Evolutionary conservation across 1,139 yeast genomes (phyloP), one percentile per base, ranked within the genome.

Genomic region (Ogataea hybrid): DNA sequence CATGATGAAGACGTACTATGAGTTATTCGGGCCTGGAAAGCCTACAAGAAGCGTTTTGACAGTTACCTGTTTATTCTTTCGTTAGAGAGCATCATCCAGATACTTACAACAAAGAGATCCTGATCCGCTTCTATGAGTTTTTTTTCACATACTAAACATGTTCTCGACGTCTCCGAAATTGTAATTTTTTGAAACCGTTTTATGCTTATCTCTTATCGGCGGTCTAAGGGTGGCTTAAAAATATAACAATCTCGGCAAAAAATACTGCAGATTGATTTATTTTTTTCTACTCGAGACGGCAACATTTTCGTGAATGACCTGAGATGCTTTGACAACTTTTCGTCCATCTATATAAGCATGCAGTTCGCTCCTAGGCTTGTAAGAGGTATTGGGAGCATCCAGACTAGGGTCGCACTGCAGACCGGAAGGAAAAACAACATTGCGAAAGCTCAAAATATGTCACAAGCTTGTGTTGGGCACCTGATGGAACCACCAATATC

Each of bases 371-470:
- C 25, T 7, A 8, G 25, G 25, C 11, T 22, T 7, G 11, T 22
- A 22, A 22, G 10, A 8, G 8, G 11, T 7, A 22, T 31, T 35
- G 27, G 35, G 37, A 11, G 38, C 39, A 29, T 54, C 59, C 12
- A 54, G 9, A n/a, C 28, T 44, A 32, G 60, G 61, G 52, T 79
- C 83, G 51, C 74, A 82, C 58, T 61, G 68, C 48, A 77, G 58
- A 10, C 83, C 81, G 5, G 82, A 70, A 51, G 81, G 85, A 63
- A 79, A 66, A 1, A 70, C 69, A 41, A 78, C 70, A 28, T 77
- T 68, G 28, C 84, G 81, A 53, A 75, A 68, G 56, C 79, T 85
- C 51, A 79, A 61, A 42, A 79, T 56, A 56, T 80, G 79, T 71
- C 78, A 81, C 52, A 81, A 69, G 0, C 83, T 62, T 9, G 86